Base-by-base conservation (phyloP, 2,329 filamentous ascomycete species). In the Fusarium concolor region DNA sequence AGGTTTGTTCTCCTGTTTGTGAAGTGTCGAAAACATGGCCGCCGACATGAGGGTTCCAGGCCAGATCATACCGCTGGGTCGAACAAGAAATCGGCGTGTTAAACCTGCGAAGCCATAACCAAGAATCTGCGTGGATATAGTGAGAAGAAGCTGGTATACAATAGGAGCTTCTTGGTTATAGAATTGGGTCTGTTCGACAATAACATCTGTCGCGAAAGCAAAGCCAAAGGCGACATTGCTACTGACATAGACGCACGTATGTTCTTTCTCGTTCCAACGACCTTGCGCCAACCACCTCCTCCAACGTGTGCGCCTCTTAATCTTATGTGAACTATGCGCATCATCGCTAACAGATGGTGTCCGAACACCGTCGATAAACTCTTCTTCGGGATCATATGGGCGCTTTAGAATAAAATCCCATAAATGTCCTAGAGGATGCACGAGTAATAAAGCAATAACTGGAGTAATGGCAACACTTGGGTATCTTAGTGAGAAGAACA, bases 141-240 rank as follows among this genome's bases (percentile, higher is more conserved):
- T 96, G 41, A 97, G 87, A 18, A 96, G 84, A 10, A 97, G 82
- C 78, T 96, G 92, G 75, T 97, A 96, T 11, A 86, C 76, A 43
- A 96, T 89, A 33, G 88, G 86, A 10, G 91, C 89, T 44, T 94
- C 87, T 77, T 96, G 93, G 54, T 93, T 89, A 79, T 97, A 97
- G 78, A 96, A 97, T 64, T 92, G 89, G 26, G 92, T 93, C 81
- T 96, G 93, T 77, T 96, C 93, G 53, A 96, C 92, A 71, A 97
- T 96, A 61, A 96, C 91, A 80, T 96, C 92, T 28, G 93, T 96
- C 10, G 92, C 92, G 79, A 96, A 96, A 26, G 93, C 92, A 79
- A 96, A 96, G 3, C 92, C 93, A 76, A 96, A 96, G 20, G 92
- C 93, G 41, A 96, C 92, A 75, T 96, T 96, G 80, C 92, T 95